Base-by-base conservation (phyloP, 1,139 yeast species). In the Yamadazyma sp. region DNA sequence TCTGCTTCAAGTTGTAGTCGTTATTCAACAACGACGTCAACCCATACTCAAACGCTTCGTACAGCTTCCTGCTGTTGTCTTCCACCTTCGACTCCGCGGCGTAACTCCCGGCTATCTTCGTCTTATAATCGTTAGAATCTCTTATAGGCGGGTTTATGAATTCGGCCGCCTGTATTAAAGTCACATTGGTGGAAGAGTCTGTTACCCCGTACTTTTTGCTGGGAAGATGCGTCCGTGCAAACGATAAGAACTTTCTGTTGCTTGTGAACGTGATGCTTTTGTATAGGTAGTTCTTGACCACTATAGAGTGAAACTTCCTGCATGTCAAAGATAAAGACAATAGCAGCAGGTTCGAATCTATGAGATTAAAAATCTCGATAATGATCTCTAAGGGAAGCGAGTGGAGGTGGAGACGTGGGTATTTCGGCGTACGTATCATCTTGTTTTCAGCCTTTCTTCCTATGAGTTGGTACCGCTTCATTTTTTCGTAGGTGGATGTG, bases 331-430 rank as follows among this genome's bases (percentile, higher is more conserved):
- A 59, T 10, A 75, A 39, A 26, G 43, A 50, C 9, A 43, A 29
- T 7, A 69, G 46, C 39, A 41, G 38, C 26, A 16, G 25, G 63
- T 54, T 16, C 59, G 58, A 35, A 44, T 33, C 32, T 39, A 33
- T 28, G 48, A 70, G 46, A 5, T 51, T 46, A 22, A 74, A 58
- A 26, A 75, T 62, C 32, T 58, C 55, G 17, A 63, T 46, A 4
- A 73, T 47, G 5, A 75, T 55, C 47, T 75, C 81, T 15, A 58
- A 46, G 3, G 80, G 80, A 17, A 70, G 50, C n/a, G 70, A 65
- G 42, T 59, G 61, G 7, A 71, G 20, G 44, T 69, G 75, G 5
- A 42, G 39, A 6, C 42, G 30, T 1, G 63, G 62, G 42, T 70
- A 69, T 8, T 50, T 41, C 4, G 45, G 49, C 4, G 43, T 42